phyloP scores from a whole-genome alignment of 2,329 filamentous ascomycete genomes.

The Helicocarpus griseus region DNA sequence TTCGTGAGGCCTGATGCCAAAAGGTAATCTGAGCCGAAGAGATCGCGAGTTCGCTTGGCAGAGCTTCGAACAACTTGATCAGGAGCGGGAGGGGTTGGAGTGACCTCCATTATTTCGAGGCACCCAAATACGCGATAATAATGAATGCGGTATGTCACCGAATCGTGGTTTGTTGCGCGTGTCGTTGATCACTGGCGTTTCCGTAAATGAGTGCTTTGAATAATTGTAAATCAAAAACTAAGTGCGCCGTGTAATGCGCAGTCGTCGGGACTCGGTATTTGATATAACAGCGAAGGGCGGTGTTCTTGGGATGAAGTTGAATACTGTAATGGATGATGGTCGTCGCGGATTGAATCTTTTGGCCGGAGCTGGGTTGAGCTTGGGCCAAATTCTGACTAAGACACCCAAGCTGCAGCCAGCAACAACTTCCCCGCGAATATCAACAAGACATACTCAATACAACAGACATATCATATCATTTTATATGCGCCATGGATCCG shows the following conservation, averaged over 20 bases:
- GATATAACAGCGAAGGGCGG: neutral
- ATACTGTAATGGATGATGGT: neutral
- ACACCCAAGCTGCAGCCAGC: slow-evolving; percentile 3
- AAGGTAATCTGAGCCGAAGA: slow-evolving; percentile 40
- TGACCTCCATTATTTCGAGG: slow-evolving; percentile 20
- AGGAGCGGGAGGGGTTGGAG: slow-evolving; percentile 4
- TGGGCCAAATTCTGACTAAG: slow-evolving; percentile 7
- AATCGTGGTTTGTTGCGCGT: neutral
- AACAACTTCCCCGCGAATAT: neutral
- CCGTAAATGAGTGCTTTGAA: too few species aligned
- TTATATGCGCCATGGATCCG: slow-evolving; percentile 26
- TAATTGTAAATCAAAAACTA: too few species aligned
- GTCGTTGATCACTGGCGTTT: too few species aligned
- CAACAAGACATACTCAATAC: neutral
- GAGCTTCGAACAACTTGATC: slow-evolving; percentile 33
- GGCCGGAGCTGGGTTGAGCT: neutral
- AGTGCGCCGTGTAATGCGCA: too few species aligned
- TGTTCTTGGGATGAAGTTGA: neutral
- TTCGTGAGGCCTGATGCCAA: slow-evolving; percentile 33
- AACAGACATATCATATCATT: too few species aligned
- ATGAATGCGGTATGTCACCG: neutral
- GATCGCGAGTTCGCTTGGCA: slow-evolving; percentile 37
- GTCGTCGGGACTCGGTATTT: too few species aligned
- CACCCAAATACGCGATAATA: neutral
- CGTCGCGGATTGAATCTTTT: neutral